Percentiles rank a stretch among this genome's conserved stretches.
These are phyloP conservation scores for Cyamopsis tetragonoloba DNA, from an alignment of 306 rosid genomes.

Conservation along the genomic window DNA sequence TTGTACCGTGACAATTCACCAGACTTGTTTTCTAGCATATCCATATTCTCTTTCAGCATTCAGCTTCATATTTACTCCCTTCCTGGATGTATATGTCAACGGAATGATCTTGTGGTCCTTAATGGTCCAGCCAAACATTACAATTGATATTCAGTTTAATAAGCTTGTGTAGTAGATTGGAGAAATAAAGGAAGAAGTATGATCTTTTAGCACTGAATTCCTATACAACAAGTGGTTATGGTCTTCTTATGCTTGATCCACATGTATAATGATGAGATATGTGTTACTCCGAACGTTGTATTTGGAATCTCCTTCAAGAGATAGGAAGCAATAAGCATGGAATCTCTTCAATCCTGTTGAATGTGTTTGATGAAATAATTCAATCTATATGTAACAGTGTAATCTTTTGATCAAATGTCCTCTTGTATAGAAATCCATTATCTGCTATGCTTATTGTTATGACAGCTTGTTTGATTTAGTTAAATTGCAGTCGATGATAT, in stretches of 20 bases:
- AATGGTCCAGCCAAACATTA: neutral
- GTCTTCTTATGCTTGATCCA: slow-evolving; percentile 14
- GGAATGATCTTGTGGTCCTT: neutral
- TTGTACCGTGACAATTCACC: neutral
- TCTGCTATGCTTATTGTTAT: neutral
- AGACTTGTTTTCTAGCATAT: neutral
- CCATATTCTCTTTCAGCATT: neutral
- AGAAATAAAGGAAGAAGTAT: neutral
- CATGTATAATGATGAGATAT: neutral
- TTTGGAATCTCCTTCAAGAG: slow-evolving; percentile 2
- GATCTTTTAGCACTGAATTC: neutral
- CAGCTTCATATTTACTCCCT: neutral
- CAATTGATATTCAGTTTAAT: neutral
- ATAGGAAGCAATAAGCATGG: neutral
- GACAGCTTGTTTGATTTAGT: slow-evolving; percentile 7
- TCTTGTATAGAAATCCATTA: neutral
- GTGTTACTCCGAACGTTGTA: neutral
- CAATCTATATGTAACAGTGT: neutral
- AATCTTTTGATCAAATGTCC: neutral
- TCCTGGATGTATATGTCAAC: neutral
- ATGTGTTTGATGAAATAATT: slow-evolving; percentile 14
- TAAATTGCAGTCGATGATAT: neutral
- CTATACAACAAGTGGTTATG: neutral
- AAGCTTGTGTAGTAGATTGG: neutral
- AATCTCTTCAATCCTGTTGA: slow-evolving; percentile 15